phyloP scores from a whole-genome alignment of 148 eudicot genomes.

The Polygonum aviculare region DNA sequence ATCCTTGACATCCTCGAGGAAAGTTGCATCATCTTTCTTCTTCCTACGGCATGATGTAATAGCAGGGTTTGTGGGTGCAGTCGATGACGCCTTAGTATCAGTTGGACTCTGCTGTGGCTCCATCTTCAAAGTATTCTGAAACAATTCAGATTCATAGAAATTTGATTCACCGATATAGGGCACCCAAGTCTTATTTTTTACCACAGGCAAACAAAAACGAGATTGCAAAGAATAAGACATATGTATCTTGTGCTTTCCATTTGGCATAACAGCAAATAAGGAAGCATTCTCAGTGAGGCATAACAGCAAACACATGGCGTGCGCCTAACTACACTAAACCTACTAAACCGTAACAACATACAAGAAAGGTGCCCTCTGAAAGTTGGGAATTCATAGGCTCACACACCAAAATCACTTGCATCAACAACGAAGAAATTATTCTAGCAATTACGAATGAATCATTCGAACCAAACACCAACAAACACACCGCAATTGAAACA shows the following conservation, averaged over 20 bases:
- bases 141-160: not conserved
- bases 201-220: too few species aligned
- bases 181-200: too few species aligned
- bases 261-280: too few species aligned
- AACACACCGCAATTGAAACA: not conserved
- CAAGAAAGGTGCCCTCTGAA: not conserved
- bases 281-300: not conserved
- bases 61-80: constrained; percentile 34
- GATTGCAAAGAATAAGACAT: too few species aligned
- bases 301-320: not conserved
- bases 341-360: not conserved
- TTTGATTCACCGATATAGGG: too few species aligned
- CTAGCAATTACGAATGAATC: not conserved
- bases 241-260: too few species aligned
- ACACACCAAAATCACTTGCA: not conserved
- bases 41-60: constrained; percentile 64
- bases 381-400: too few species aligned
- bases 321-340: not conserved
- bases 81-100: constrained; percentile 21
- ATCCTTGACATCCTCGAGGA: constrained; percentile 71
- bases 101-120: constrained; percentile 25
- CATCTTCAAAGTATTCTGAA: constrained; percentile 13
- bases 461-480: not conserved
- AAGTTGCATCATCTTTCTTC: constrained; percentile 65
- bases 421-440: not conserved